A percentile compares a stretch with the other conserved stretches of the same genome.
Conservation (phyloP, 2,329 filamentous ascomycete species). For the Aspergillus ustus region DNA sequence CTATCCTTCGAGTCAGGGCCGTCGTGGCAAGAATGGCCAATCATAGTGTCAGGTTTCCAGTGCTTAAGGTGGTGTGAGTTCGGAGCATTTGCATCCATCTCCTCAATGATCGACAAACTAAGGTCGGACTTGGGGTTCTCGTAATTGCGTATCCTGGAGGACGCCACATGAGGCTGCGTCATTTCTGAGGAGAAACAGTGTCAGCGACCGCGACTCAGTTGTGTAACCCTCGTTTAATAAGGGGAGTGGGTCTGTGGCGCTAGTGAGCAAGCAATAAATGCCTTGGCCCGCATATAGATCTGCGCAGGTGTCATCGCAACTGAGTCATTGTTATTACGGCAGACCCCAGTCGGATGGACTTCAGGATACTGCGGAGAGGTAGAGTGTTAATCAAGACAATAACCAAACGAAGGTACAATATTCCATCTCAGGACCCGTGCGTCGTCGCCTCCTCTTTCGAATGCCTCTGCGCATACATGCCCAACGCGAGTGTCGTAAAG, state of each 20-base stretch:
- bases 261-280: not conserved
- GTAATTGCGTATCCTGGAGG: no score
- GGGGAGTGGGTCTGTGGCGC: not conserved
- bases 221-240: not conserved
- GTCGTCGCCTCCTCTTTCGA: not conserved
- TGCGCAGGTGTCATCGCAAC: not conserved
- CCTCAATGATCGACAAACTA: not conserved
- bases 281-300: not conserved
- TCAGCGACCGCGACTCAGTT: conserved; percentile 10
- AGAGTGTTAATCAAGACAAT: not conserved
- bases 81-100: not conserved
- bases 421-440: not conserved
- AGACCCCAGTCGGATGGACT: not conserved
- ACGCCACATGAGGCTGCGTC: not conserved
- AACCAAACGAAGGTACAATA: not conserved
- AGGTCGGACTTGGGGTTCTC: not conserved
- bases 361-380: not conserved
- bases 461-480: conserved; percentile 7
- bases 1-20: not conserved
- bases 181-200: not conserved
- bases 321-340: not conserved
- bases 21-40: not conserved
- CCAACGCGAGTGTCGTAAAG: conserved; percentile 10
- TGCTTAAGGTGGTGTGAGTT: conserved; percentile 6
- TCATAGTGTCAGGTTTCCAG: not conserved